These are phyloP conservation scores for Pinus tabuliformis DNA, from an alignment of 75 land plant species.

Conservation along the genomic window DNA sequence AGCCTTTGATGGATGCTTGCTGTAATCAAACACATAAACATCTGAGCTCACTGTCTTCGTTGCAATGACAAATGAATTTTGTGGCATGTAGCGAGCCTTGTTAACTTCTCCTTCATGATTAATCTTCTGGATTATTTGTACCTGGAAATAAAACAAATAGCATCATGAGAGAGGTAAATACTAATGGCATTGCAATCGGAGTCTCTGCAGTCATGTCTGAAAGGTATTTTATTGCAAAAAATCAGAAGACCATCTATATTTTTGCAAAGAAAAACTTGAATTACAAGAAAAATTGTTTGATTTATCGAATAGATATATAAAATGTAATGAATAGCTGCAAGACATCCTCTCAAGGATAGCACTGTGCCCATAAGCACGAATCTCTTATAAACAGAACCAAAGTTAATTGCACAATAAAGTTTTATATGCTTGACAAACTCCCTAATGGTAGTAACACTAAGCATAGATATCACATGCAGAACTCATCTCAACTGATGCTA, in stretches of 20 bases:
- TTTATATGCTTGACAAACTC: not conserved
- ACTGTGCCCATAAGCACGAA: not conserved
- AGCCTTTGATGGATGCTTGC: slow-evolving; percentile 40
- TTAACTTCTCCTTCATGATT: slow-evolving; percentile 90
- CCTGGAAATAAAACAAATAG: slow-evolving; percentile 20
- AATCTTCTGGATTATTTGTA: slow-evolving; percentile 46
- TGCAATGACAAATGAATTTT: slow-evolving; percentile 65
- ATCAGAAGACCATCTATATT: not conserved
- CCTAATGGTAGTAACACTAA: too few relatives aligned
- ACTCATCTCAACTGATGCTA: too few relatives aligned
- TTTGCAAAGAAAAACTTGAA: not conserved
- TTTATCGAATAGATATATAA: not conserved
- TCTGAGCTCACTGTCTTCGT: slow-evolving; percentile 81
- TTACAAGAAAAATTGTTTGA: not conserved
- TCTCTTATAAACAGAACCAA: not conserved
- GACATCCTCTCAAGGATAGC: not conserved
- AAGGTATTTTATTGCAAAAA: not conserved
- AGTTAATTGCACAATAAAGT: not conserved
- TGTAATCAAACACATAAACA: slow-evolving; percentile 68
- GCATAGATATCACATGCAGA: too few relatives aligned
- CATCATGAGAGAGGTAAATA: not conserved
- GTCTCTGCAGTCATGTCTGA: not conserved
- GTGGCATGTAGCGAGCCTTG: slow-evolving; percentile 86
- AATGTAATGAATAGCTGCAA: not conserved
- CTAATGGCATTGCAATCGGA: too few relatives aligned